phyloP scores from a whole-genome alignment of 2,329 filamentous ascomycete genomes.

The Talaromyces marneffei region DNA sequence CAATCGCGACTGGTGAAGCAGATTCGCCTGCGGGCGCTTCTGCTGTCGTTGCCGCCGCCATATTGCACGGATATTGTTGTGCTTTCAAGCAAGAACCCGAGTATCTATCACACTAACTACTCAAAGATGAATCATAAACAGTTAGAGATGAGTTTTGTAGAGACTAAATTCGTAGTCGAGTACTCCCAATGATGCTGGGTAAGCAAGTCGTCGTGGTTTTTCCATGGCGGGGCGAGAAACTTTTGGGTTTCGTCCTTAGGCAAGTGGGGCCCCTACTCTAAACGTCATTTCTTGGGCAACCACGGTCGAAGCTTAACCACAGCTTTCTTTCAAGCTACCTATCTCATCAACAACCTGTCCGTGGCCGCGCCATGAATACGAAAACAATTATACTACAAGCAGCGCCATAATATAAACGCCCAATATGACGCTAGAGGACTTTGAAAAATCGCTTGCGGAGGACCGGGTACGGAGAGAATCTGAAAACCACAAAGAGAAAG shows the following conservation, averaged over 20 bases:
- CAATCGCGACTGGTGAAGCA: slow-evolving; percentile 64
- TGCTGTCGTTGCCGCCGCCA: slow-evolving; percentile 5
- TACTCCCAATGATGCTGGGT: neutral
- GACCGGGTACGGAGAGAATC: slow-evolving; percentile 40
- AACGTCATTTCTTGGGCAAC: slow-evolving; percentile 5
- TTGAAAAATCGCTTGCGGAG: slow-evolving; percentile 68
- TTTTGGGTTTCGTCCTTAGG: slow-evolving; percentile 20
- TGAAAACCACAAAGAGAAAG: slow-evolving; percentile 24
- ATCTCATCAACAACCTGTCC: neutral
- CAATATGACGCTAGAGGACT: slow-evolving; percentile 61
- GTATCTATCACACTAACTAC: neutral
- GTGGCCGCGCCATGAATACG: neutral
- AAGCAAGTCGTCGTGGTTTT: slow-evolving; percentile 20
- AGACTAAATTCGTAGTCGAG: neutral
- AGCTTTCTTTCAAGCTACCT: slow-evolving; percentile 16
- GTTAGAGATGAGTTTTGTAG: neutral
- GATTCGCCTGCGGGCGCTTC: slow-evolving; percentile 27
- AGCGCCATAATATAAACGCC: neutral
- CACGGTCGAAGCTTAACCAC: neutral
- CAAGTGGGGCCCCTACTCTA: slow-evolving; percentile 13
- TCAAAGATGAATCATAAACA: neutral
- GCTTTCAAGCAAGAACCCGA: neutral
- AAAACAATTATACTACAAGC: neutral
- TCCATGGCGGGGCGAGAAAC: slow-evolving; percentile 13
- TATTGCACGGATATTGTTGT: neutral